Conservation (phyloP, 2,329 filamentous ascomycete genomes). For the Cercospora beticola region DNA sequence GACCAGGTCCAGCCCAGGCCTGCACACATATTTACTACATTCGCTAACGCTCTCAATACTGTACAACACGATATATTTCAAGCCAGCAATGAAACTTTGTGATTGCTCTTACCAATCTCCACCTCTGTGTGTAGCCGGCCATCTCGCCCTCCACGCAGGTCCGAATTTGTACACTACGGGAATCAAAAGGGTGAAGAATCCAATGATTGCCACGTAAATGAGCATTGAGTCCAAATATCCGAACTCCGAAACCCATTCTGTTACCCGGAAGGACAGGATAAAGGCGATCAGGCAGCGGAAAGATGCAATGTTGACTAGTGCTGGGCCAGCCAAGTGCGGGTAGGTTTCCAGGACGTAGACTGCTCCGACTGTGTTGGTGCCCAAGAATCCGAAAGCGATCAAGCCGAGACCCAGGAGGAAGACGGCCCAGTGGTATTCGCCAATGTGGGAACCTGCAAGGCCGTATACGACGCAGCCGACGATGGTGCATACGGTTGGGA, state of each 20-base stretch:
- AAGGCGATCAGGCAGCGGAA: constrained; percentile 37
- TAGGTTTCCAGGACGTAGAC: constrained; percentile 38
- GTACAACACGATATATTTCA: constrained; percentile 1
- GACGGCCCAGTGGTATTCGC: constrained; percentile 29
- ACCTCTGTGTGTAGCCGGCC: constrained; percentile 23
- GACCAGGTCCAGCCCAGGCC: neutral
- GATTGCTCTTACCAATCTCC: constrained; percentile 9
- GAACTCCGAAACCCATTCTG: constrained; percentile 32
- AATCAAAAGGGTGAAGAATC: constrained; percentile 27
- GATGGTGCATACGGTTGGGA: constrained; percentile 31
- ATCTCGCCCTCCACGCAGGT: constrained; percentile 25
- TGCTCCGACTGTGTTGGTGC: constrained; percentile 34
- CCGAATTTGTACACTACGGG: constrained; percentile 33
- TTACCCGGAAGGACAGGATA: constrained; percentile 31
- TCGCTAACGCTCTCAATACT: neutral
- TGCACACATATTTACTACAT: neutral
- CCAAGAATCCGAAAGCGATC: constrained; percentile 35
- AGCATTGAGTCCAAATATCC: constrained; percentile 33
- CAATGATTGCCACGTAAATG: constrained; percentile 35
- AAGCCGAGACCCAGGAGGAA: constrained; percentile 34
- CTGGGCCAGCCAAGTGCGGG: constrained; percentile 35
- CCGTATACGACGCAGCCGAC: constrained; percentile 34
- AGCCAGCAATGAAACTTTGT: neutral
- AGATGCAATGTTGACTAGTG: constrained; percentile 36
- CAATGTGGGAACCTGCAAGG: constrained; percentile 27